Percentiles rank a stretch among this genome's conserved stretches.
These are phyloP conservation scores for Antitrichia curtipendula DNA, from an alignment of 225 moss, liverwort and hornwort species.

Conservation along the genomic window DNA sequence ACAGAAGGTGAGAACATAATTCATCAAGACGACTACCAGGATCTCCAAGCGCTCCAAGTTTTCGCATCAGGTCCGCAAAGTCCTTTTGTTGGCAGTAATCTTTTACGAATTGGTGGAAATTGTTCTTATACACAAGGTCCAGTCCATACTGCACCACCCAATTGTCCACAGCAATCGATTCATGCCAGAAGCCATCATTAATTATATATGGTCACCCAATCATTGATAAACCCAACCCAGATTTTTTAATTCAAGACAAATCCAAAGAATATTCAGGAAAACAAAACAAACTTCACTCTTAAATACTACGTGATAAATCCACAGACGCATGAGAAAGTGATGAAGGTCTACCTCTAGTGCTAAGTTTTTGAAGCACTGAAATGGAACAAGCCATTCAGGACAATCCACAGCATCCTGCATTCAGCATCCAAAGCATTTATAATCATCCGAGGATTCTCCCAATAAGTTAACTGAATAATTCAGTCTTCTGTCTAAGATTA, in stretches of 20 bases:
- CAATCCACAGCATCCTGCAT: constrained; percentile 95
- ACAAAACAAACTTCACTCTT: neutral
- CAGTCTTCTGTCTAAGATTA: neutral
- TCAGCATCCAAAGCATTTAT: neutral
- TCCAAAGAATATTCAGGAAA: neutral
- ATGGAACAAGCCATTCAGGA: constrained; percentile 98
- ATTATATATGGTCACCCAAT: neutral
- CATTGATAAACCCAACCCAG: neutral
- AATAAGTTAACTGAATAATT: neutral
- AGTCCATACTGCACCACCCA: constrained; percentile 53
- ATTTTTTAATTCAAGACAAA: neutral
- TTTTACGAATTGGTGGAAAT: constrained; percentile 83
- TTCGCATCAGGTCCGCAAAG: constrained; percentile 87
- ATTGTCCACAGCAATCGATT: neutral
- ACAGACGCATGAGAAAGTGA: neutral
- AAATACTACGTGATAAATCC: neutral
- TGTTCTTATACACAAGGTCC: constrained; percentile 77
- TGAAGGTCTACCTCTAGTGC: constrained; percentile 55
- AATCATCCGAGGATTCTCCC: neutral
- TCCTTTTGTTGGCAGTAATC: constrained; percentile 73
- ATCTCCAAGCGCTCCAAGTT: constrained; percentile 82
- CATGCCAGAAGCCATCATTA: neutral
- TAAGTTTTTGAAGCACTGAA: constrained; percentile 67
- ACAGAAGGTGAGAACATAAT: neutral
- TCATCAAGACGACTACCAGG: constrained; percentile 14